Evolutionary conservation across 1,284 basidiomycete species (phyloP).

Genomic region (Ustilago tritici): DNA sequence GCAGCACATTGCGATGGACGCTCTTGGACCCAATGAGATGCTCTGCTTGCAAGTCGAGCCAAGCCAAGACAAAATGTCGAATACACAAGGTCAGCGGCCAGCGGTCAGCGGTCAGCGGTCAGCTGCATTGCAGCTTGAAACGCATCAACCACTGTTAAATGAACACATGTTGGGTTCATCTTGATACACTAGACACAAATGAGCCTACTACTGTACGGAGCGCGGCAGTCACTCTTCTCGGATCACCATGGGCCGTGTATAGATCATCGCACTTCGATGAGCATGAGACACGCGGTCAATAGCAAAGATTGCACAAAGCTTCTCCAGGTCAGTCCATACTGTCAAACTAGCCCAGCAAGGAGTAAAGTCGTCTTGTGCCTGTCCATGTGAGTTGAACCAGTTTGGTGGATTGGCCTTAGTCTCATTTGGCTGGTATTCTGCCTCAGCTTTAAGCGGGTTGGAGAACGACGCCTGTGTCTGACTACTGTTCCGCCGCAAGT

Average conservation of each 20-base stretch:
- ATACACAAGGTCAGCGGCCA: slow-evolving; percentile 16
- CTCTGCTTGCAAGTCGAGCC: slow-evolving; percentile 10
- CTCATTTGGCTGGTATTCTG: slow-evolving; percentile 1
- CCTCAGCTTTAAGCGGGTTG: background rate
- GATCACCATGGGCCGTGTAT: slow-evolving; percentile 17
- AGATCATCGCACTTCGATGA: background rate
- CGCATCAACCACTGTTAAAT: background rate
- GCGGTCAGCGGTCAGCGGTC: slow-evolving; percentile 12
- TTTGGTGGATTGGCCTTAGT: background rate
- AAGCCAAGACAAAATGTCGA: too few relatives aligned
- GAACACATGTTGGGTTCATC: background rate
- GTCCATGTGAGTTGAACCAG: background rate
- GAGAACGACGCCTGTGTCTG: background rate
- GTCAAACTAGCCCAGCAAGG: too few relatives aligned
- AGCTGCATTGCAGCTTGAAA: slow-evolving; percentile 5
- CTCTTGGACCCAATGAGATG: slow-evolving; percentile 13
- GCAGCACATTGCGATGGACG: slow-evolving; percentile 8
- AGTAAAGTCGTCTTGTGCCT: background rate
- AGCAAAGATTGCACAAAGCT: background rate
- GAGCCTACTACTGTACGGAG: too few relatives aligned
- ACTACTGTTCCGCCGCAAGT: background rate
- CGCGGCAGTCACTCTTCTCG: background rate
- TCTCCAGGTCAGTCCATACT: background rate
- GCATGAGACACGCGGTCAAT: slow-evolving; percentile 1
- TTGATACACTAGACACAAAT: background rate